A percentile compares a stretch with the other conserved stretches of the same genome.
These are phyloP conservation scores for Nelumbo lutea DNA, from an alignment of 164 flowering plant genomes.

Conservation along the genomic window DNA sequence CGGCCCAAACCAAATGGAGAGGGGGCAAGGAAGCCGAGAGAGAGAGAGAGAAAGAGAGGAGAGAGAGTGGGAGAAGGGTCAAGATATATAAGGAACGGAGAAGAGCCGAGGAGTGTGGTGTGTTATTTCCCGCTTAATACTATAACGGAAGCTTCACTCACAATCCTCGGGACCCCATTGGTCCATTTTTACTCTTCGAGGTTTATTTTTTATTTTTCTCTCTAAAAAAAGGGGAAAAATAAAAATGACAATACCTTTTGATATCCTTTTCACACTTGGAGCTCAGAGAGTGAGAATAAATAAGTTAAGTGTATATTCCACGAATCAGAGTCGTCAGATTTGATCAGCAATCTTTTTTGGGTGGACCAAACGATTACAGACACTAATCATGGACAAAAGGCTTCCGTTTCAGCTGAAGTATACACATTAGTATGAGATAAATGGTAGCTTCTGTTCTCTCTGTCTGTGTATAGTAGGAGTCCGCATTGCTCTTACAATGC, in stretches of 20 bases:
- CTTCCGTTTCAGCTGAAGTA: too few relatives aligned
- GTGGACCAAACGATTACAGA: too few relatives aligned
- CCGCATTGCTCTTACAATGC: too few relatives aligned
- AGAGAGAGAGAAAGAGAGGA: not conserved
- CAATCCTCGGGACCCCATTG: slow-evolving; percentile 4
- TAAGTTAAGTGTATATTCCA: too few relatives aligned
- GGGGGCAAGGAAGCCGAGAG: too few relatives aligned
- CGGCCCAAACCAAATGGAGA: not conserved
- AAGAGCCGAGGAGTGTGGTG: not conserved
- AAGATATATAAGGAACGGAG: not conserved
- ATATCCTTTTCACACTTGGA: not conserved
- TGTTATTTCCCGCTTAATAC: not conserved
- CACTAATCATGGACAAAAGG: too few relatives aligned
- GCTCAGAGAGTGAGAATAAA: not conserved
- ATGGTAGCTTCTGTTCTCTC: too few relatives aligned
- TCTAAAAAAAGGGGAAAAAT: not conserved
- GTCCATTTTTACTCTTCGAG: not conserved
- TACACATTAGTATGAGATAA: too few relatives aligned
- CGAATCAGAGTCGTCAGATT: too few relatives aligned
- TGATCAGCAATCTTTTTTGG: too few relatives aligned
- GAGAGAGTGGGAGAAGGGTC: not conserved
- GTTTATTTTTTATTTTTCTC: too few relatives aligned
- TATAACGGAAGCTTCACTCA: not conserved
- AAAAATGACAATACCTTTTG: not conserved
- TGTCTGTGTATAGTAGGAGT: too few relatives aligned